phyloP scores from a whole-genome alignment of 805 yeast genomes.

The Candida palmyrensis region DNA sequence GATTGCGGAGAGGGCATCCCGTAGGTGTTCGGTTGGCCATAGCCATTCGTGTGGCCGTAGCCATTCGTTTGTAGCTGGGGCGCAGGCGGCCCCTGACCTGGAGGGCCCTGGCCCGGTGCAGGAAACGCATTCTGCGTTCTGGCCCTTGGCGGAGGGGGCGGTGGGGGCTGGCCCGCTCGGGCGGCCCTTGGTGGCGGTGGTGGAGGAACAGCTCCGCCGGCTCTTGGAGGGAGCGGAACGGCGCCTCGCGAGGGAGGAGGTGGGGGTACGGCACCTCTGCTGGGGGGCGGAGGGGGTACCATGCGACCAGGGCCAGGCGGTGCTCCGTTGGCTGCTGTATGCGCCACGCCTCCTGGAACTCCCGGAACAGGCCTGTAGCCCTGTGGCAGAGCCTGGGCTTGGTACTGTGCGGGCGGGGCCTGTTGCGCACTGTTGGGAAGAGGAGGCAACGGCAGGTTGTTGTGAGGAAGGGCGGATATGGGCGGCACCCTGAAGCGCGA shows the following conservation, averaged over 20 bases:
- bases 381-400: constrained; percentile 10
- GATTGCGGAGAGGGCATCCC: background rate
- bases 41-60: constrained; percentile 2
- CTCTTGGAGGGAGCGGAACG: constrained; percentile 15
- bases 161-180: constrained; percentile 19
- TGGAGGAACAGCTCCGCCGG: constrained; percentile 13
- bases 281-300: constrained; percentile 2
- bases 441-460: constrained; percentile 14
- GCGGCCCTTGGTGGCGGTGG: constrained; percentile 14
- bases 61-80: constrained; percentile 2
- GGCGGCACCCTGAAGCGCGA: constrained; percentile 36
- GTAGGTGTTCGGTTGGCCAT: constrained; percentile 1
- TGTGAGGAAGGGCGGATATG: constrained; percentile 23
- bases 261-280: constrained; percentile 8
- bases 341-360: background rate
- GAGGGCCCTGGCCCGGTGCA: constrained; percentile 13
- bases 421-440: constrained; percentile 8
- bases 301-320: background rate
- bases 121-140: constrained; percentile 14
- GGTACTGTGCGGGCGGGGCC: constrained; percentile 17
- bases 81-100: constrained; percentile 4
- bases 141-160: constrained; percentile 21
- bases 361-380: background rate
- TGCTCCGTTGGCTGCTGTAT: background rate
- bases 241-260: constrained; percentile 9